phyloP scores from a whole-genome alignment of 2,329 filamentous ascomycete genomes.

The Hirsutella rhossiliensis region DNA sequence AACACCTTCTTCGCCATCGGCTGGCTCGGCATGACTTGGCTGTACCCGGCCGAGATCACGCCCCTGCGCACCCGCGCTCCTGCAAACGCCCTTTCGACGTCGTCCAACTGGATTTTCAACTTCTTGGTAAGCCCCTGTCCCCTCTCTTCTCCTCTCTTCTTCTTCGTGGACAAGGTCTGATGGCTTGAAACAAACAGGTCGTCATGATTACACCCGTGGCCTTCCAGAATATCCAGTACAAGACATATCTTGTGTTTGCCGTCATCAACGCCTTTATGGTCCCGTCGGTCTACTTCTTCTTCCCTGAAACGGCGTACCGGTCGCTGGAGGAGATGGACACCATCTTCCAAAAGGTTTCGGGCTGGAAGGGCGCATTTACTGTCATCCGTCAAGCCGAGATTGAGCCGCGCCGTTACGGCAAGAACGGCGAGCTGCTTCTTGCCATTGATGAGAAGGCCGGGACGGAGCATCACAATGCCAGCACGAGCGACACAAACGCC shows the following conservation, averaged over 20 bases:
- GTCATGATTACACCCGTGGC: constrained; percentile 52
- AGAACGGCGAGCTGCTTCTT: constrained; percentile 45
- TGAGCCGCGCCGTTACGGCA: constrained; percentile 44
- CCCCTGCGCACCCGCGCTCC: constrained; percentile 54
- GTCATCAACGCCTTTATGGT: constrained; percentile 51
- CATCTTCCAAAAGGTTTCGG: constrained; percentile 47
- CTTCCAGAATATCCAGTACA: constrained; percentile 43
- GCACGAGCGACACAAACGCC: constrained; percentile 12
- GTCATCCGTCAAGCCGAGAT: constrained; percentile 25
- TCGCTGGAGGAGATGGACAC: constrained; percentile 55
- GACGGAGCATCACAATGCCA: constrained; percentile 15
- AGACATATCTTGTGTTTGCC: constrained; percentile 56
- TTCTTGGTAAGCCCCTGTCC: constrained; percentile 28
- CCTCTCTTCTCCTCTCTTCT: too few species aligned
- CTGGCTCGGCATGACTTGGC: constrained; percentile 48
- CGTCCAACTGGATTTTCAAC: constrained; percentile 51
- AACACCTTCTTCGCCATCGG: constrained; percentile 47
- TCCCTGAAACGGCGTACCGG: constrained; percentile 52
- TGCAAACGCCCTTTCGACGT: constrained; percentile 42
- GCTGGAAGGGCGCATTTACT: constrained; percentile 21
- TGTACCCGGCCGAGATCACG: constrained; percentile 56
- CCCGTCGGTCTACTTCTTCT: constrained; percentile 47
- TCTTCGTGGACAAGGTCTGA: neutral
- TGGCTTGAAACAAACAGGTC: constrained; percentile 18
- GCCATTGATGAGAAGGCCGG: constrained; percentile 26